Evolutionary conservation across 106 monocot genomes (phyloP).

Genomic region (Dioscorea zingiberensis): DNA sequence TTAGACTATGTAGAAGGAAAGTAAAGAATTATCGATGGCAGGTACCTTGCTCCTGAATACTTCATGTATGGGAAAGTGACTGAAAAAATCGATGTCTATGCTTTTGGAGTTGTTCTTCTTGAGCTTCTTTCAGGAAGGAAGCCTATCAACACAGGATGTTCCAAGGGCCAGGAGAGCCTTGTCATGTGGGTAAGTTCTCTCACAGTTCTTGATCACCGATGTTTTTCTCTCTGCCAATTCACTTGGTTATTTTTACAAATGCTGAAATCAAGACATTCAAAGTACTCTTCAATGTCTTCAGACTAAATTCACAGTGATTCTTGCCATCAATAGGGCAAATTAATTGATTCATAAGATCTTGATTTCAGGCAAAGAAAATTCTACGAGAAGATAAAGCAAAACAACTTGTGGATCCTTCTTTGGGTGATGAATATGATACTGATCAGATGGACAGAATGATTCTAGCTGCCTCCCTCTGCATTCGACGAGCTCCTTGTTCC

Average conservation of each 20-base stretch:
- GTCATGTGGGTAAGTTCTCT: slow-evolving; percentile 71
- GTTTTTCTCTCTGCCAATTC: no score
- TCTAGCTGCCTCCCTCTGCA: slow-evolving; percentile 77
- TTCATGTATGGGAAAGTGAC: slow-evolving; percentile 80
- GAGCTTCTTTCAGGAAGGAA: slow-evolving; percentile 83
- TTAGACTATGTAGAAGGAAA: not conserved
- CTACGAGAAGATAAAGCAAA: slow-evolving; percentile 42
- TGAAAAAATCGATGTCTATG: slow-evolving; percentile 84
- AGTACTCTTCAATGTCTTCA: no score
- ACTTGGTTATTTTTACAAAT: no score
- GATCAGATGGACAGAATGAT: slow-evolving; percentile 59
- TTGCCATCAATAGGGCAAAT: no score
- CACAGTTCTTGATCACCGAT: not conserved
- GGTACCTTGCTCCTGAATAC: slow-evolving; percentile 89
- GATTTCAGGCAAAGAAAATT: slow-evolving; percentile 67
- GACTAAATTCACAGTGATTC: no score
- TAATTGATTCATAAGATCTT: not conserved
- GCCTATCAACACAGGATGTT: slow-evolving; percentile 40
- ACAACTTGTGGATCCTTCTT: slow-evolving; percentile 61
- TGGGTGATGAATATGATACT: slow-evolving; percentile 39
- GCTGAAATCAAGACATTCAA: no score
- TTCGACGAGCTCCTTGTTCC: slow-evolving; percentile 39
- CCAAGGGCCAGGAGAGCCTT: slow-evolving; percentile 68
- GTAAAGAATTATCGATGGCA: slow-evolving; percentile 8
- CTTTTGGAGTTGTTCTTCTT: slow-evolving; percentile 88